Evolutionary conservation across 2,329 filamentous ascomycete genomes (phyloP).

Genomic region (Dactylellina leptospora): DNA sequence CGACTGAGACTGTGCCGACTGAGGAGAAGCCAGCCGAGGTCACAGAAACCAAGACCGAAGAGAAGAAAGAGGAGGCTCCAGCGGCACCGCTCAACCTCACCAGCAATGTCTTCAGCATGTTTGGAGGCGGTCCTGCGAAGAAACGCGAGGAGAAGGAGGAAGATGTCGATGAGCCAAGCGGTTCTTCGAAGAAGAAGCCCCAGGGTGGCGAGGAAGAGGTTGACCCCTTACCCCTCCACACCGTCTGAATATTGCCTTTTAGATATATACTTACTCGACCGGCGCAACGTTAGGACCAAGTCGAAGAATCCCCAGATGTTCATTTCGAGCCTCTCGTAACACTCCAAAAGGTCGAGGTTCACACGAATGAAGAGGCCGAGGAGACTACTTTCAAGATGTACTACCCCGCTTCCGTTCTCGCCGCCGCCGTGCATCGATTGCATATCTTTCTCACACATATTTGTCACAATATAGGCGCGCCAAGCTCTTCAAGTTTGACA

Average conservation of each 20-base stretch:
- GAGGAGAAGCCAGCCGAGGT: slow-evolving; percentile 55
- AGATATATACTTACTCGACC: background rate
- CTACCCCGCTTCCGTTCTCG: background rate
- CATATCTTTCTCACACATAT: slow-evolving; percentile 3
- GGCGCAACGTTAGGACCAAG: slow-evolving; percentile 68
- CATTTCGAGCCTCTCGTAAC: slow-evolving; percentile 97
- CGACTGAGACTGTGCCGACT: slow-evolving; percentile 51
- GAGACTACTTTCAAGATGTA: slow-evolving; percentile 97
- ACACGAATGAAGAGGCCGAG: slow-evolving; percentile 98
- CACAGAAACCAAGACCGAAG: slow-evolving; percentile 6
- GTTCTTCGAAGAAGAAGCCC: slow-evolving; percentile 63
- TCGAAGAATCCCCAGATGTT: slow-evolving; percentile 87
- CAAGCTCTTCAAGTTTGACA: slow-evolving; percentile 98
- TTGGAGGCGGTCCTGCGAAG: slow-evolving; percentile 96
- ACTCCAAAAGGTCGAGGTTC: slow-evolving; percentile 93
- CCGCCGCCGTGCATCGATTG: background rate
- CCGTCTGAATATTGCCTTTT: background rate
- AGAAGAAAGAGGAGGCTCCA: slow-evolving; percentile 32
- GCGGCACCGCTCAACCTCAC: slow-evolving; percentile 50
- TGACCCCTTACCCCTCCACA: background rate
- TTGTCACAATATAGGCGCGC: slow-evolving; percentile 68
- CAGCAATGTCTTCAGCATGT: slow-evolving; percentile 87
- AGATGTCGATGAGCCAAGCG: slow-evolving; percentile 70
- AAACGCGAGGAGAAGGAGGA: slow-evolving; percentile 87
- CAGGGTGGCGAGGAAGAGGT: slow-evolving; percentile 67